Evolutionary conservation across 2,329 filamentous ascomycete genomes (phyloP), one percentile per base, ranked within the genome.

Genomic region (Diaporthe humulicola): DNA sequence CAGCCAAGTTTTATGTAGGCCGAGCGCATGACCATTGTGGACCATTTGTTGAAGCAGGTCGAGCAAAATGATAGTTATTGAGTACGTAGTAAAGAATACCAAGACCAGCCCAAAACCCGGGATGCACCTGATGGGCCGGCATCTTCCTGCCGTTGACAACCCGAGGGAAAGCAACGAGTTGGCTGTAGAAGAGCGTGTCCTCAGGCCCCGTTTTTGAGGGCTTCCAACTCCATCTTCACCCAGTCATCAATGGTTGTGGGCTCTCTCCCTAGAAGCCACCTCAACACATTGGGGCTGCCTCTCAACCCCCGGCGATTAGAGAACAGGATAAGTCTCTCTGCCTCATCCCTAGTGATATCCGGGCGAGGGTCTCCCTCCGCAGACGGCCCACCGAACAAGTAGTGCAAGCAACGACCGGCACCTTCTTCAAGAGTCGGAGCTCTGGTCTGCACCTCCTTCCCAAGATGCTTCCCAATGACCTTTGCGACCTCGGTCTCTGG

Each of bases 251-350:
- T 33, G 30, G 38, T 77, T 5, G 71, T 78, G 8, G 77, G 77
- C 60, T 78, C 73, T 38, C 78, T 76, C 2, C 77, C 79, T 4
- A 81, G 54, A 17, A 80, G 48, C 79, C 79, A 80, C 72, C 74
- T 70, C 73, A 81, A 45, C 9, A 80, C 77, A 66, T 78, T 79
- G 22, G 79, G 76, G 70, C 74, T 81, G 4, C 77, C 79, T 40
- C 70, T 76, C 19, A 80, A 36, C 1, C 79, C 79, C 10, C 77
- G 69, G 12, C 57, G 73, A 45, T 78, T 78, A 42, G 80, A 80
- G 60, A 73, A 80, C 64, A 80, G 57, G 30, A 79, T 61, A 73
- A 81, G 56, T 28, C 74, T 67, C 19, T 80, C 76, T 6, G 73
- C 70, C 14, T 66, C 73, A 50, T 81, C 78, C 25, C 78, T 60